Conservation (phyloP, 2,329 filamentous ascomycete species). For the Penicillium sp. region DNA sequence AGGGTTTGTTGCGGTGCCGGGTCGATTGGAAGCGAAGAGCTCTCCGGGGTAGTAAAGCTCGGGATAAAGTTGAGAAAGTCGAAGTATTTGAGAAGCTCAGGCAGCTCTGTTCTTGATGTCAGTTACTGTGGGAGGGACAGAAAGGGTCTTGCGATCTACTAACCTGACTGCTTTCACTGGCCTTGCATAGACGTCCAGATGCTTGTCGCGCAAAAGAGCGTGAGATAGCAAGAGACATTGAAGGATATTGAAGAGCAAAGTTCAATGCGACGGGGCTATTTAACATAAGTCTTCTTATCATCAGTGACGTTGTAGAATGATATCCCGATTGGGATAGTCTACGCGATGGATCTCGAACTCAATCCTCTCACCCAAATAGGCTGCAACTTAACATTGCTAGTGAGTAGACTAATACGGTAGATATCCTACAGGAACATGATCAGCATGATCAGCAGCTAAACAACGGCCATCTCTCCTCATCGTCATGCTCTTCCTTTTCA, state of each 20-base stretch:
- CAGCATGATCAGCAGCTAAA: background rate
- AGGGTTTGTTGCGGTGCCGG: background rate
- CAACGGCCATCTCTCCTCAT: background rate
- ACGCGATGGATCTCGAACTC: constrained; percentile 13
- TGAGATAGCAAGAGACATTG: background rate
- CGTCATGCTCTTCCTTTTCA: background rate
- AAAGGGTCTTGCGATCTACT: background rate
- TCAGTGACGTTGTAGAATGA: background rate
- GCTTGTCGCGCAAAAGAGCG: background rate
- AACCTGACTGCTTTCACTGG: background rate
- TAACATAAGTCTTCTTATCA: background rate
- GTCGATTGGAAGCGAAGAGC: background rate
- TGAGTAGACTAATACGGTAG: background rate
- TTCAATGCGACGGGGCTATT: background rate
- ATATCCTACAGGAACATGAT: background rate
- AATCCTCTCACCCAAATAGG: constrained; percentile 5
- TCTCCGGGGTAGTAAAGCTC: background rate
- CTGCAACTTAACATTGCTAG: background rate
- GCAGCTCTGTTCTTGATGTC: background rate
- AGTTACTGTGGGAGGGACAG: background rate
- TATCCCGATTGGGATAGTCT: constrained; percentile 7
- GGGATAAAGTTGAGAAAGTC: background rate
- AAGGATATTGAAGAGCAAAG: background rate
- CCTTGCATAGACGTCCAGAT: background rate
- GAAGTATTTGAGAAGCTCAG: background rate